A percentile compares a stretch with the other conserved stretches of the same genome.
Conservation (phyloP, 768 basidiomycete species). For the Lepiota venenata region DNA sequence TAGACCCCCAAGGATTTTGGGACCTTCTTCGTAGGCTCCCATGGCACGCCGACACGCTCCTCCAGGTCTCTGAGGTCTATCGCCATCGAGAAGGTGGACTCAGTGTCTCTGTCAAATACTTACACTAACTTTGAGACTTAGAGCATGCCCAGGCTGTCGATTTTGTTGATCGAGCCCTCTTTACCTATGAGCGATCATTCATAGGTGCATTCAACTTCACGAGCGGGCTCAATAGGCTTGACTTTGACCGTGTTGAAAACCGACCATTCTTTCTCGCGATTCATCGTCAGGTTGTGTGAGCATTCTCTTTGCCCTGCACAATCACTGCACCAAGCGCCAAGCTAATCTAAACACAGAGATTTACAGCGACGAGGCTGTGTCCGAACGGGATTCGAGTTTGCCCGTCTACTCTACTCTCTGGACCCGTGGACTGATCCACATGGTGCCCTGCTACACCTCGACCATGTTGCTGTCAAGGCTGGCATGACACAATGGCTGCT, state of each 20-base stretch:
- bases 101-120: neutral
- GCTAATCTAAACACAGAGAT: slow-evolving; percentile 50
- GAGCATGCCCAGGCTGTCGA: slow-evolving; percentile 85
- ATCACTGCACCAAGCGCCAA: neutral
- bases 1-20: slow-evolving; percentile 79
- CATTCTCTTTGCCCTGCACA: slow-evolving; percentile 4
- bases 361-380: slow-evolving; percentile 87
- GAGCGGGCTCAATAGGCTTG: slow-evolving; percentile 75
- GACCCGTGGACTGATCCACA: slow-evolving; percentile 91
- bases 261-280: slow-evolving; percentile 89
- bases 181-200: slow-evolving; percentile 90
- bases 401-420: slow-evolving; percentile 78
- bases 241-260: slow-evolving; percentile 90
- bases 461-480: slow-evolving; percentile 81
- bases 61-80: slow-evolving; percentile 83
- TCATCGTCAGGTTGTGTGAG: slow-evolving; percentile 79
- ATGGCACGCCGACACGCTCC: slow-evolving; percentile 91
- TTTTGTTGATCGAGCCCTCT: slow-evolving; percentile 88
- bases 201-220: slow-evolving; percentile 86
- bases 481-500: slow-evolving; percentile 81
- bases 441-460: slow-evolving; percentile 77
- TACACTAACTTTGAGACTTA: slow-evolving; percentile 20
- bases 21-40: slow-evolving; percentile 73
- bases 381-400: slow-evolving; percentile 89
- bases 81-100: slow-evolving; percentile 79